Percentiles rank a stretch among this genome's conserved stretches.
Evolutionary conservation across 2,329 filamentous ascomycete species (phyloP).

Genomic region (Penicillium digitatum): DNA sequence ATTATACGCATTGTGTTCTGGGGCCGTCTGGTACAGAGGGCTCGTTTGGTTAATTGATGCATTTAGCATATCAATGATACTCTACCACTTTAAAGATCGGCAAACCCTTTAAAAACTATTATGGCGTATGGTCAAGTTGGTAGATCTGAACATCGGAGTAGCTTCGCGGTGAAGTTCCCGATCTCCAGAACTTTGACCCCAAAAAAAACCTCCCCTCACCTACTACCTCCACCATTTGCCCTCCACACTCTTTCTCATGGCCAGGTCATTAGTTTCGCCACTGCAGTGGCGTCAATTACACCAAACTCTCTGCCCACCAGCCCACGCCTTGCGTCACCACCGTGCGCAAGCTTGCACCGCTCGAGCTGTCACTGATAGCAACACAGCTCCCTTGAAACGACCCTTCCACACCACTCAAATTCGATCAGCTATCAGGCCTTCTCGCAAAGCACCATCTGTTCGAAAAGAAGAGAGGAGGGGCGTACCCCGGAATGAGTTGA

Average conservation of each 20-base stretch:
- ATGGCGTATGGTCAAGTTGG: neutral
- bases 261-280: conserved; percentile 13
- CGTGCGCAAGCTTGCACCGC: neutral
- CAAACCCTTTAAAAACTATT: neutral
- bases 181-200: conserved; percentile 11
- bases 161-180: neutral
- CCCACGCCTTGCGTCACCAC: neutral
- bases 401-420: conserved; percentile 13
- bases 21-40: conserved; percentile 22
- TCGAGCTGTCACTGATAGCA: neutral
- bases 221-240: neutral
- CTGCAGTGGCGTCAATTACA: conserved; percentile 15
- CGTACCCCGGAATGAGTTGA: neutral
- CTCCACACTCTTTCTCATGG: conserved; percentile 9
- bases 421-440: neutral
- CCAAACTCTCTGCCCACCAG: neutral
- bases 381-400: neutral
- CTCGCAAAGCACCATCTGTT: neutral
- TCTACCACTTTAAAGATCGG: neutral
- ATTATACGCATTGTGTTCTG: conserved; percentile 34
- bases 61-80: conserved; percentile 19
- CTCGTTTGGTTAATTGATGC: conserved; percentile 27
- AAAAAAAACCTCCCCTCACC: conserved; percentile 4
- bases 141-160: neutral
- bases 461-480: neutral